phyloP scores from a whole-genome alignment of 106 monocot genomes.

The Dendrobium chrysotoxum region DNA sequence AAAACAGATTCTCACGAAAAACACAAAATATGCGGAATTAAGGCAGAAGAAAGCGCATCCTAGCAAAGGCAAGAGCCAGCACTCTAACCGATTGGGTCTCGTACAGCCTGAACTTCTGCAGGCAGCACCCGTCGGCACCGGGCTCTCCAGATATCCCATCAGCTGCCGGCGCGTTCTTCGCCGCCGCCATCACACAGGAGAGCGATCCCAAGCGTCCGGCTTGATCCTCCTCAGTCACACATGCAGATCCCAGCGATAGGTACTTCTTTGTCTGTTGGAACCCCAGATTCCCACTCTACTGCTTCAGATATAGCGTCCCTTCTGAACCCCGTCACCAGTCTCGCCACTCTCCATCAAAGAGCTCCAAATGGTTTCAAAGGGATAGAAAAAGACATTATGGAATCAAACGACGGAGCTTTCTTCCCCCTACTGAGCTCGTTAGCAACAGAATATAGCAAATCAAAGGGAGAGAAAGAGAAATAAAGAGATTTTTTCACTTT shows the following conservation, averaged over 20 bases:
- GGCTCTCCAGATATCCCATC: slow-evolving; percentile 8
- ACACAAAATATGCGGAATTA: too few species aligned
- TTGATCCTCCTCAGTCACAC: slow-evolving; percentile 25
- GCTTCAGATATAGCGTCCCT: slow-evolving; percentile 33
- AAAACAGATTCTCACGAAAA: too few species aligned
- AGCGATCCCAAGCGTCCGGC: slow-evolving; percentile 26
- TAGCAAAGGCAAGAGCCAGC: too few species aligned
- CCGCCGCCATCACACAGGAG: slow-evolving; percentile 11
- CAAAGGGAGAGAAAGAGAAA: neutral
- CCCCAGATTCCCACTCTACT: slow-evolving; percentile 17
- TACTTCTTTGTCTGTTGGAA: neutral
- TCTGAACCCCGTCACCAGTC: neutral
- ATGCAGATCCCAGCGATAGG: slow-evolving; percentile 15
- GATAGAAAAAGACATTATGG: neutral
- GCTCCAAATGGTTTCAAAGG: neutral
- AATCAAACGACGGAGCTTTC: neutral
- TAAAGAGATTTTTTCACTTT: neutral
- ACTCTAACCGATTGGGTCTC: slow-evolving; percentile 21
- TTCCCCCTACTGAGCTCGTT: too few species aligned
- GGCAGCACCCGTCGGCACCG: too few species aligned
- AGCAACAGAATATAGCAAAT: neutral
- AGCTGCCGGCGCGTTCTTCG: slow-evolving; percentile 17
- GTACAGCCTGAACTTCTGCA: slow-evolving; percentile 40
- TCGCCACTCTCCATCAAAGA: neutral
- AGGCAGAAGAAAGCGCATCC: slow-evolving; percentile 1